Percentiles rank a stretch among this genome's conserved stretches.
Evolutionary conservation across 345 rosid species (phyloP).

Genomic region (Sonneratia caseolaris): DNA sequence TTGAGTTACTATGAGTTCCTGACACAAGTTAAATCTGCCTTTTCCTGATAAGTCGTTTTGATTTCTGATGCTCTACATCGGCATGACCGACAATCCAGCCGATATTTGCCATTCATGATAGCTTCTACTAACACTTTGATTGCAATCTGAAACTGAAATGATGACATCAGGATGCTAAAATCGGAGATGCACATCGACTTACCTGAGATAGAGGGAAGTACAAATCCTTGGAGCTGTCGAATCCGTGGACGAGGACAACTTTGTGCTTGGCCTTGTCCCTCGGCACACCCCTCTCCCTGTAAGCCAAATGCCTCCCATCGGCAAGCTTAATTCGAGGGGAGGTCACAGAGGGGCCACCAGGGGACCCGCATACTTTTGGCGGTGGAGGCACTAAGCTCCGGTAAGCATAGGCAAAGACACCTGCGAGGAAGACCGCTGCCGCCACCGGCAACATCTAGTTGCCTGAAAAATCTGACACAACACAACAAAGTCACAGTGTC

Average conservation of each 20-base stretch:
- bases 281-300: slow-evolving; percentile 35
- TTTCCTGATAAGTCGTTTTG: no score
- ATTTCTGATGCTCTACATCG: no score
- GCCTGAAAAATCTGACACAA: background rate
- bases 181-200: background rate
- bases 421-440: slow-evolving; percentile 8
- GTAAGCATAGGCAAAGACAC: slow-evolving; percentile 11
- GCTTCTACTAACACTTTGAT: no score
- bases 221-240: slow-evolving; percentile 34
- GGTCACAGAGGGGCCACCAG: slow-evolving; percentile 23
- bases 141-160: no score
- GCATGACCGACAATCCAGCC: no score
- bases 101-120: no score
- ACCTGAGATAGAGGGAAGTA: slow-evolving; percentile 25
- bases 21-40: no score
- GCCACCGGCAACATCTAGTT: slow-evolving; percentile 4
- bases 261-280: slow-evolving; percentile 22
- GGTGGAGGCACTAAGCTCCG: slow-evolving; percentile 20
- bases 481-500: background rate
- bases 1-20: no score
- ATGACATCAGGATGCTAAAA: background rate
- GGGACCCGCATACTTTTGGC: slow-evolving; percentile 22
- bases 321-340: slow-evolving; percentile 26
- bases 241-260: slow-evolving; percentile 34
- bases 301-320: slow-evolving; percentile 29